Conservation (phyloP, 768 basidiomycete genomes). For the Mycena belliarum region DNA sequence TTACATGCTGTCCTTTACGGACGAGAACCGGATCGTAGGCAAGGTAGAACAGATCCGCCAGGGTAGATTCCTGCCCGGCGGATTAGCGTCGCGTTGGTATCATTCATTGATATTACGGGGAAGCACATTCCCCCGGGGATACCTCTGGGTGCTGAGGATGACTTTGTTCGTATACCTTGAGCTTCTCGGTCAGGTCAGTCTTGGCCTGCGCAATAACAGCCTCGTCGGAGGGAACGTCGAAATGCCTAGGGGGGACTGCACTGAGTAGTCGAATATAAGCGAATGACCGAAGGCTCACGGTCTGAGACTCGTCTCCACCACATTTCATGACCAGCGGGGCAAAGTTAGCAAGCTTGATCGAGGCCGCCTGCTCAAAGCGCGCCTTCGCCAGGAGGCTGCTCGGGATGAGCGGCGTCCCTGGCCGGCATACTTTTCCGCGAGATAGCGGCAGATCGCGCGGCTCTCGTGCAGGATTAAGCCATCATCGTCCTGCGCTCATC, state of each 20-base stretch:
- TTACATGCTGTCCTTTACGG: slow-evolving; percentile 27
- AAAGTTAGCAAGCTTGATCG: slow-evolving; percentile 11
- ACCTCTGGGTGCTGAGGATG: slow-evolving; percentile 55
- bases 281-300: background rate
- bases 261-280: background rate
- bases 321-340: background rate
- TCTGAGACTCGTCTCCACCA: slow-evolving; percentile 10
- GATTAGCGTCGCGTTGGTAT: background rate
- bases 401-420: slow-evolving; percentile 43
- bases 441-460: slow-evolving; percentile 48
- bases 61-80: slow-evolving; percentile 36
- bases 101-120: background rate
- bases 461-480: slow-evolving; percentile 49
- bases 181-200: slow-evolving; percentile 34
- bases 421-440: slow-evolving; percentile 40
- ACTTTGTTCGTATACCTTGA: slow-evolving; percentile 55
- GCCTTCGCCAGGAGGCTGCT: slow-evolving; percentile 24
- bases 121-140: slow-evolving; percentile 55
- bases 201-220: slow-evolving; percentile 27
- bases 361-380: slow-evolving; percentile 26
- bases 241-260: background rate
- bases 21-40: slow-evolving; percentile 35
- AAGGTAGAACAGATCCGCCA: slow-evolving; percentile 49
- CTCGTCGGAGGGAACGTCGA: slow-evolving; percentile 26
- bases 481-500: slow-evolving; percentile 43